Conservation (phyloP, 345 rosid genomes). For the Lepidium didymum region DNA sequence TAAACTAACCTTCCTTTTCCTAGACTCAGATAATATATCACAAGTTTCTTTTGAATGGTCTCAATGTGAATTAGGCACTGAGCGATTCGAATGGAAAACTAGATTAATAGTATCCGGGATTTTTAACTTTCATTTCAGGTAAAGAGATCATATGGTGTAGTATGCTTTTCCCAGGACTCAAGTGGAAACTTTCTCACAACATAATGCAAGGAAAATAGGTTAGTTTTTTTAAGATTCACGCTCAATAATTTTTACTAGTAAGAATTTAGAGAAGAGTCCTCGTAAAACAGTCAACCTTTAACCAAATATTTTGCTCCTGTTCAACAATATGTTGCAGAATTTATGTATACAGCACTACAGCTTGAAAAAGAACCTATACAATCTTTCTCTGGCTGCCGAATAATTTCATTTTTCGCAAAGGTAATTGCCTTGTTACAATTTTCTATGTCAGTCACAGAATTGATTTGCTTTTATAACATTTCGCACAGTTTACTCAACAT, state of each 20-base stretch:
- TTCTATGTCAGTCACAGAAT: background rate
- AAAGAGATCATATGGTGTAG: constrained; percentile 64
- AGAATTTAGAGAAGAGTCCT: background rate
- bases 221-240: background rate
- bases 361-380: too few species aligned
- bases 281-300: background rate
- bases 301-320: background rate
- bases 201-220: constrained; percentile 94
- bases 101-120: background rate
- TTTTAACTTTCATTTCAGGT: constrained; percentile 36
- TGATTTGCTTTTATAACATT: background rate
- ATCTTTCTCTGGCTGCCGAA: too few species aligned
- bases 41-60: constrained; percentile 1
- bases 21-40: background rate
- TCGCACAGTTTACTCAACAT: background rate
- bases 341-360: constrained; percentile 70
- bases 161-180: constrained; percentile 80
- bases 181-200: constrained; percentile 72
- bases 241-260: background rate
- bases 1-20: background rate
- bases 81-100: background rate
- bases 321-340: constrained; percentile 38
- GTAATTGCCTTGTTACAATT: constrained; percentile 3
- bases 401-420: too few species aligned
- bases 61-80: background rate